phyloP scores from a whole-genome alignment of 768 basidiomycete genomes.

The Suillus subalutaceus region DNA sequence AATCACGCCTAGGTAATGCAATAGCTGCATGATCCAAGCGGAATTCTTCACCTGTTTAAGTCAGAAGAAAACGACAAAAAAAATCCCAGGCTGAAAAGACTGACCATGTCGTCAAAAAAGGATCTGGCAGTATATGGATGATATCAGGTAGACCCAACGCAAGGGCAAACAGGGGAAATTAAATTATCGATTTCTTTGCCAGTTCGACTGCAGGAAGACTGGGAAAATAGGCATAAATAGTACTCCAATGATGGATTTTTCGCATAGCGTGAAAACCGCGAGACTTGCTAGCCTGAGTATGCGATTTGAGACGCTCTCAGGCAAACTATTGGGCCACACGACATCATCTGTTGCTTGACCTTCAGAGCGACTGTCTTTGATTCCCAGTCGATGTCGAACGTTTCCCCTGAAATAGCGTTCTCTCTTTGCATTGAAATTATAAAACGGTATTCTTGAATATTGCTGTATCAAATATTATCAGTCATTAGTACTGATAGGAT shows the following conservation, averaged over 20 bases:
- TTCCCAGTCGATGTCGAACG: conserved; percentile 44
- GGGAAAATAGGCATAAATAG: conserved; percentile 31
- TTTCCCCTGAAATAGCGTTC: conserved; percentile 79
- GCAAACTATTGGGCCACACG: conserved; percentile 75
- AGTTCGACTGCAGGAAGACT: conserved; percentile 57
- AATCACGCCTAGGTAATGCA: background rate
- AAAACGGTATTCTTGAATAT: background rate
- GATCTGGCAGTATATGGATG: conserved; percentile 36
- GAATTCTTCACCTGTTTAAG: conserved; percentile 43
- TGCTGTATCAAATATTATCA: background rate
- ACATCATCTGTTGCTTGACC: conserved; percentile 67
- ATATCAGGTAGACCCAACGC: conserved; percentile 67
- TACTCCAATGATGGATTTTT: background rate
- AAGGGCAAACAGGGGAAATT: conserved; percentile 71
- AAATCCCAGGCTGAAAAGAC: conserved; percentile 11
- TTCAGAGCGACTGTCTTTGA: conserved; percentile 29
- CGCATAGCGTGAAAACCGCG: background rate
- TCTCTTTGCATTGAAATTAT: background rate
- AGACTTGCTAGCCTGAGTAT: conserved; percentile 59
- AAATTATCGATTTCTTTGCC: conserved; percentile 63
- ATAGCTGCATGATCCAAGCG: background rate
- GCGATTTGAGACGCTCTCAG: conserved; percentile 37
- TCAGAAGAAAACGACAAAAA: background rate
- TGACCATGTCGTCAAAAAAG: conserved; percentile 76
- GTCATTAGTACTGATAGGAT: background rate